A percentile compares a stretch with the other conserved stretches of the same genome.
Conservation (phyloP, 108 stramenopile species). For the Discostella stelligeroides region DNA sequence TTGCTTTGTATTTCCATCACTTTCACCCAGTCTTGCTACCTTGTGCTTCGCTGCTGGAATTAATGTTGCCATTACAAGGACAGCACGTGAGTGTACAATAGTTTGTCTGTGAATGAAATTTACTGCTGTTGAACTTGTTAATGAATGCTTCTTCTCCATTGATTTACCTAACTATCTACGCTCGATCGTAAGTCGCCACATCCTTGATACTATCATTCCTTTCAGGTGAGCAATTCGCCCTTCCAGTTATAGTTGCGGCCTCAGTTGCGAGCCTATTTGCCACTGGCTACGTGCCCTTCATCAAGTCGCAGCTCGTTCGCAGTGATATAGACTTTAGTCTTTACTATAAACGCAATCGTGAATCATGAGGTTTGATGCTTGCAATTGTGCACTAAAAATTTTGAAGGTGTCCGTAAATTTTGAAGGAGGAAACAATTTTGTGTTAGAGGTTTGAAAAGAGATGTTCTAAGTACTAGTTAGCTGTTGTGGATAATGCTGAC, state of each 20-base stretch:
- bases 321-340: conserved; percentile 56
- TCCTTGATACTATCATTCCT: conserved; percentile 60
- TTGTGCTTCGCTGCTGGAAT: conserved; percentile 67
- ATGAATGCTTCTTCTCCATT: too few relatives aligned
- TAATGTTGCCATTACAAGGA: conserved; percentile 74
- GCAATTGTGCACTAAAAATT: too few relatives aligned
- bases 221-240: conserved; percentile 57
- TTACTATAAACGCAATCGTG: background rate
- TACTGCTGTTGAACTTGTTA: background rate
- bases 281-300: conserved; percentile 62
- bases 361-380: too few relatives aligned
- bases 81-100: conserved; percentile 25
- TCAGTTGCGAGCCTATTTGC: conserved; percentile 59
- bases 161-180: background rate
- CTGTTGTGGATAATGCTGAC: too few relatives aligned
- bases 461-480: too few relatives aligned
- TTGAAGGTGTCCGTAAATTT: too few relatives aligned
- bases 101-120: background rate
- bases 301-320: conserved; percentile 62
- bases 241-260: conserved; percentile 58
- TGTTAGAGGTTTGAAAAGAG: too few relatives aligned
- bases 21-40: conserved; percentile 45
- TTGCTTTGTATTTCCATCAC: conserved; percentile 31
- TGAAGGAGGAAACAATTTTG: too few relatives aligned
- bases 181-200: conserved; percentile 39